phyloP scores from a whole-genome alignment of 164 flowering plant species.

The Taxillus chinensis region DNA sequence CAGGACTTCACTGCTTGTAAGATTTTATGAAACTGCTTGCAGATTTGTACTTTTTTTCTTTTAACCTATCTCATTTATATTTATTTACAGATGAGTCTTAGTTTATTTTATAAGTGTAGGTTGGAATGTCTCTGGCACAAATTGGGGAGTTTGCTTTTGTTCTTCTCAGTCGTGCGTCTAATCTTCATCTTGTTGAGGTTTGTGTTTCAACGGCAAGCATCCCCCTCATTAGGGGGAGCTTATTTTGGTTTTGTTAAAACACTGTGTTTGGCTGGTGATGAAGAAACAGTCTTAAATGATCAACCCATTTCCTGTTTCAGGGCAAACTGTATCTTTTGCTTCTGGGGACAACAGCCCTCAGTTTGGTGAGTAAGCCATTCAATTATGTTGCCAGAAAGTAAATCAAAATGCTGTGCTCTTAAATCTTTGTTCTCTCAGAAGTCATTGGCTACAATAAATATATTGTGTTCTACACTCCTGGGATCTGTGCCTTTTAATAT shows the following conservation, averaged over 20 bases:
- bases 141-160: constrained; percentile 98
- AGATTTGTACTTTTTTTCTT: neutral
- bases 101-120: constrained; percentile 32
- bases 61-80: neutral
- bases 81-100: constrained; percentile 8
- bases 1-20: constrained; percentile 78
- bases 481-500: no score
- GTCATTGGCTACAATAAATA: neutral
- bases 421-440: neutral
- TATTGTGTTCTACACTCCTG: neutral
- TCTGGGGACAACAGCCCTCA: constrained; percentile 94
- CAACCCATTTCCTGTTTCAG: constrained; percentile 28
- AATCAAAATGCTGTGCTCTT: neutral
- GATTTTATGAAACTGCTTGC: constrained; percentile 11
- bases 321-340: constrained; percentile 80
- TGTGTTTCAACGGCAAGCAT: constrained; percentile 9
- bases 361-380: constrained; percentile 48
- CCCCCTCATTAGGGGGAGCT: no score
- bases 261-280: no score
- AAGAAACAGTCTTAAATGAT: no score
- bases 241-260: no score
- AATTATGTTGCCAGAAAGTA: neutral
- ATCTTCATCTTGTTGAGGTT: constrained; percentile 93
- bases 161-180: constrained; percentile 94
- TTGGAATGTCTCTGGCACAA: constrained; percentile 94